Base-by-base conservation (phyloP, 768 basidiomycete species). In the Rubroboletus pulcherrimus region DNA sequence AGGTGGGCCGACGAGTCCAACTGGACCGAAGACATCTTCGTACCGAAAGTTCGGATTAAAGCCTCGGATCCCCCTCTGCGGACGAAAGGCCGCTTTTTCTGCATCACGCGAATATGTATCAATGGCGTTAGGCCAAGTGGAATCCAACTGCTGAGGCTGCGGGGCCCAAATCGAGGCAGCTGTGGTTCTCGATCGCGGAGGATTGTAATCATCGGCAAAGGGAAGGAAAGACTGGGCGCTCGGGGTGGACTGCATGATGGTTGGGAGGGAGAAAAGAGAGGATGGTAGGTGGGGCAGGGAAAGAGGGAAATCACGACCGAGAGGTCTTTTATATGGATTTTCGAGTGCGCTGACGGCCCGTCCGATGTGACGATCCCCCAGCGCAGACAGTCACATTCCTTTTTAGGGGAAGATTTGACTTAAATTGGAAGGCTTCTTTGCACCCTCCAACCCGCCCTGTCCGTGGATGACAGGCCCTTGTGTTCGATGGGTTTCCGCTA, bases 81-180 rank as follows among this genome's bases (percentile, higher is more conserved):
- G 51, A 42, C 68, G 62, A 54, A 73, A 63, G 34, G 59, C n/a
- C 12, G 77, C 71, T 41, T 65, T 74, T 64, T 82, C 82, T 9
- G 76, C 74, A 24, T 75, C 77, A 35, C 81, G 78, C 51, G 79
- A 79, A 63, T 85, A 85, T 5, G 85, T 73, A 55, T 86, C 85
- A 35, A 87, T 72, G 37, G 85, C 75, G 56, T 77, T 78, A 21
- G 88, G 86, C 89, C 89, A 92, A 12, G 82, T 79, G 6, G 76
- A 66, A 19, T 85, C 85, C 15, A 81, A 78, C 6, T 81, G 81
- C 68, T 86, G 87, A 4, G 88, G 86, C 66, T 86, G 87, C 8
- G 89, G 89, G 1, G 90, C 90, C 89, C 89, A 92, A 58, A 92
- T 91, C 49, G 88, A 89, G 14, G 77, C 78, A 34, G 73, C 71